Evolutionary conservation across 2,329 filamentous ascomycete species (phyloP).

Genomic region (Pseudogymnoascus sp.): DNA sequence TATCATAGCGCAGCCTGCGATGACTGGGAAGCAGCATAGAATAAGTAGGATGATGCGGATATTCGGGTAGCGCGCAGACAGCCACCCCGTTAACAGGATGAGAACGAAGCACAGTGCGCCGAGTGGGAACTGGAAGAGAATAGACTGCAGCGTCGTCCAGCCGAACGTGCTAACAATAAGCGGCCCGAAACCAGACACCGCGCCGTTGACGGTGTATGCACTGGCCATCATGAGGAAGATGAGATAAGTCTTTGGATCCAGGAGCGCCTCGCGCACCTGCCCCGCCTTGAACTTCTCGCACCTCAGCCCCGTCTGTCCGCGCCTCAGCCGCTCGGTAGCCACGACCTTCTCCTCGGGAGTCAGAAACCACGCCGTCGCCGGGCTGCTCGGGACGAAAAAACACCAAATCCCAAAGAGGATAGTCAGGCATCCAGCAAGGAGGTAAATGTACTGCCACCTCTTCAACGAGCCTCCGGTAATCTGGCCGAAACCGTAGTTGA

Average conservation of each 20-base stretch:
- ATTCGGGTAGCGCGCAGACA: constrained; percentile 52
- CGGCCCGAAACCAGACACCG: constrained; percentile 61
- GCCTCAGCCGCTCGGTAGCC: constrained; percentile 54
- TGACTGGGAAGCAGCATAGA: constrained; percentile 61
- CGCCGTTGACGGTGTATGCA: constrained; percentile 53
- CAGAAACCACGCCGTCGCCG: constrained; percentile 62
- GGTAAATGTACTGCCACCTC: constrained; percentile 64
- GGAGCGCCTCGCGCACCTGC: constrained; percentile 49
- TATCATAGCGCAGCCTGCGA: constrained; percentile 65
- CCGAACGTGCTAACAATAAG: constrained; percentile 66
- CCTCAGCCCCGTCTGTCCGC: constrained; percentile 54
- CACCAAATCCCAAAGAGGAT: constrained; percentile 57
- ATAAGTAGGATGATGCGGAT: constrained; percentile 58
- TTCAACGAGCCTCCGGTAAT: constrained; percentile 45
- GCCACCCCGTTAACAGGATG: constrained; percentile 58
- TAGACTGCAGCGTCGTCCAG: constrained; percentile 53
- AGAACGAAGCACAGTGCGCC: constrained; percentile 59
- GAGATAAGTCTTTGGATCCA: constrained; percentile 56
- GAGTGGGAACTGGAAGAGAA: constrained; percentile 68
- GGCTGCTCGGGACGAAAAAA: constrained; percentile 57
- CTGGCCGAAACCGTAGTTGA: constrained; percentile 63
- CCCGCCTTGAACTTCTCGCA: constrained; percentile 50
- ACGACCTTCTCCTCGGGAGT: constrained; percentile 52
- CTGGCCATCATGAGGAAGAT: constrained; percentile 61
- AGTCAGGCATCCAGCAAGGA: constrained; percentile 55